Conservation (phyloP, 2,329 filamentous ascomycete genomes). For the Epichloe scottii region DNA sequence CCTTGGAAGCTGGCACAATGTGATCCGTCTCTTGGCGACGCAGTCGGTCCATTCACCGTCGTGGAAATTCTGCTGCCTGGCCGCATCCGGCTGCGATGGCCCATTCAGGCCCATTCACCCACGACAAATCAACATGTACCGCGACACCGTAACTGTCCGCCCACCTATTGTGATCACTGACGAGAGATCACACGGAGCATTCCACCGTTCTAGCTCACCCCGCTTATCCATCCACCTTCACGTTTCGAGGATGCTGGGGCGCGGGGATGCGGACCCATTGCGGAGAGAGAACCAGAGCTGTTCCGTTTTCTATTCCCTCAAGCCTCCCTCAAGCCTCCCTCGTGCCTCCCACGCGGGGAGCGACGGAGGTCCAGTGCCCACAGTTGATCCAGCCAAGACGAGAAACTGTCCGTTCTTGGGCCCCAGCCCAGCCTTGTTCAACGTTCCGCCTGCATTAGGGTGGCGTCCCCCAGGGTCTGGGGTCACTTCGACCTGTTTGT, state of each 20-base stretch:
- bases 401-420: neutral
- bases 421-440: neutral
- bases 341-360: too few species aligned
- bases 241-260: conserved; percentile 1
- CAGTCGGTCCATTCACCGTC: conserved; percentile 13
- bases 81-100: neutral
- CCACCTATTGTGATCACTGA: neutral
- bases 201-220: neutral
- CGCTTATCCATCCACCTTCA: neutral
- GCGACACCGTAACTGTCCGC: neutral
- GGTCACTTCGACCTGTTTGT: too few species aligned
- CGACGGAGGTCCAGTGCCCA: neutral
- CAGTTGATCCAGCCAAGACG: neutral
- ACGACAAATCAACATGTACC: neutral
- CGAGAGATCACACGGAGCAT: neutral
- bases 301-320: neutral
- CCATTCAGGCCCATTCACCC: neutral
- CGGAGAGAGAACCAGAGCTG: neutral
- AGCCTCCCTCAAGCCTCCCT: neutral
- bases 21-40: neutral
- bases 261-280: conserved; percentile 4
- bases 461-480: too few species aligned
- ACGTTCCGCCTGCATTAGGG: neutral
- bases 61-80: conserved; percentile 20
- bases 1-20: neutral